phyloP scores from a whole-genome alignment of 371 early-diverging fungal species.

The Sporodiniella umbellata region DNA sequence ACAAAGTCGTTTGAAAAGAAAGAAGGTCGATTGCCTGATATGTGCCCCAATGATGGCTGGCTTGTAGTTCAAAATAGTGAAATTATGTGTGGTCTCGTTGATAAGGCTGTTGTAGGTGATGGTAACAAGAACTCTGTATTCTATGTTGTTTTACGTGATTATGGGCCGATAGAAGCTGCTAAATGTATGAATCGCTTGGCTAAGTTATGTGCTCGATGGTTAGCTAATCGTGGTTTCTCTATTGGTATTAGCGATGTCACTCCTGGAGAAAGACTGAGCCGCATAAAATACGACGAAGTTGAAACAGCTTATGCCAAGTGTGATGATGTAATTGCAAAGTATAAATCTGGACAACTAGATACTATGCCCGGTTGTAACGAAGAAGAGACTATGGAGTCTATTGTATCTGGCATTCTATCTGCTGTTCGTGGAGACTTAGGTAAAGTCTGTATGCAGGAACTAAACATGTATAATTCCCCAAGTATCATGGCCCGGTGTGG shows the following conservation, averaged over 20 bases:
- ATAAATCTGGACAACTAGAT: slow-evolving; percentile 72
- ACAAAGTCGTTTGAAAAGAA: slow-evolving; percentile 72
- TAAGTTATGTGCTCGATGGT: slow-evolving; percentile 91
- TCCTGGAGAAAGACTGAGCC: slow-evolving; percentile 74
- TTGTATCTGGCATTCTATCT: slow-evolving; percentile 88
- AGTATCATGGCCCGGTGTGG: slow-evolving; percentile 96
- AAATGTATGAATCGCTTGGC: slow-evolving; percentile 92
- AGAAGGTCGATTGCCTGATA: slow-evolving; percentile 60
- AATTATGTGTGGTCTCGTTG: slow-evolving; percentile 93
- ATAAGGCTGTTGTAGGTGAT: slow-evolving; percentile 96
- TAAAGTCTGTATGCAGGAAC: slow-evolving; percentile 90
- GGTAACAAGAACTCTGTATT: slow-evolving; percentile 95
- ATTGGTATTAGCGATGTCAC: slow-evolving; percentile 99
- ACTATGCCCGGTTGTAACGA: slow-evolving; percentile 87
- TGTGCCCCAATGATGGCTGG: slow-evolving; percentile 88
- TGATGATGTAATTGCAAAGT: slow-evolving; percentile 77
- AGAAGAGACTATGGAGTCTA: slow-evolving; percentile 88
- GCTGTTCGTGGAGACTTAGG: slow-evolving; percentile 97
- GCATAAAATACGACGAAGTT: slow-evolving; percentile 81
- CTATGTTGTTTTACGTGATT: slow-evolving; percentile 92
- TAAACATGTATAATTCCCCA: slow-evolving; percentile 95
- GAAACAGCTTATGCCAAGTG: slow-evolving; percentile 81
- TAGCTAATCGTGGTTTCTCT: slow-evolving; percentile 94
- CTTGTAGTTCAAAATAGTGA: slow-evolving; percentile 90
- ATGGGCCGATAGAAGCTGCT: slow-evolving; percentile 84